These are phyloP conservation scores for Berkeleyomyces rouxiae DNA, from an alignment of 2,329 filamentous ascomycete species.

Conservation along the genomic window DNA sequence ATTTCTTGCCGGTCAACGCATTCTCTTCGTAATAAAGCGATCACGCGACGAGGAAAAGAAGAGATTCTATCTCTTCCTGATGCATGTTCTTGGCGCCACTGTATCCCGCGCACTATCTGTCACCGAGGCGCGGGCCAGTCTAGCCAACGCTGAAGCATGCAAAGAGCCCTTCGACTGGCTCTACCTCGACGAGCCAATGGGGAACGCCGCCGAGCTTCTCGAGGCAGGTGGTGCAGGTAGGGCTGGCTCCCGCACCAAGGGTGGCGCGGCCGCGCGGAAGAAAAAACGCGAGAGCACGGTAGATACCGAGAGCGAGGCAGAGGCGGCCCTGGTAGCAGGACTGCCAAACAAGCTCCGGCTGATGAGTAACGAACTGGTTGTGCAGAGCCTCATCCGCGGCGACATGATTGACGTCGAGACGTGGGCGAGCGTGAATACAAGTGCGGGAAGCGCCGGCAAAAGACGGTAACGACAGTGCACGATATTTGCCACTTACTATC, in stretches of 20 bases:
- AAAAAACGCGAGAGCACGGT: conserved; percentile 16
- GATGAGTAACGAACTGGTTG: conserved; percentile 70
- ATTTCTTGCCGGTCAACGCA: conserved; percentile 45
- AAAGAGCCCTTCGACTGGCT: conserved; percentile 52
- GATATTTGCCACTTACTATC: neutral
- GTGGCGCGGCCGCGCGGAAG: conserved; percentile 12
- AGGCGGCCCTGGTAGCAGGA: neutral
- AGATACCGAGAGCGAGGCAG: neutral
- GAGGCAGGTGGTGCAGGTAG: conserved; percentile 13
- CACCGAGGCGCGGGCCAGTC: conserved; percentile 42
- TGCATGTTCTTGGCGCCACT: conserved; percentile 57
- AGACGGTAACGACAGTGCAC: neutral
- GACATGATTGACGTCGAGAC: conserved; percentile 51
- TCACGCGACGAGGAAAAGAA: conserved; percentile 42
- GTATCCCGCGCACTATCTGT: conserved; percentile 50
- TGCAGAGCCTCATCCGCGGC: conserved; percentile 83
- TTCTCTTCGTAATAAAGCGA: conserved; percentile 56
- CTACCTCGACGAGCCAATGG: conserved; percentile 53
- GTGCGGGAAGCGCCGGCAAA: neutral
- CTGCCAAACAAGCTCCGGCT: conserved; percentile 41
- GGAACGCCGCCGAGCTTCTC: conserved; percentile 36
- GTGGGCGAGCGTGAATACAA: conserved; percentile 9
- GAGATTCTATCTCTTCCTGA: conserved; percentile 63
- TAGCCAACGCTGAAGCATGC: conserved; percentile 25
- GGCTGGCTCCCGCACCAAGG: neutral